A percentile compares a stretch with the other conserved stretches of the same genome.
phyloP scores from a whole-genome alignment of 2,329 filamentous ascomycete species.

The Metarhizium album region DNA sequence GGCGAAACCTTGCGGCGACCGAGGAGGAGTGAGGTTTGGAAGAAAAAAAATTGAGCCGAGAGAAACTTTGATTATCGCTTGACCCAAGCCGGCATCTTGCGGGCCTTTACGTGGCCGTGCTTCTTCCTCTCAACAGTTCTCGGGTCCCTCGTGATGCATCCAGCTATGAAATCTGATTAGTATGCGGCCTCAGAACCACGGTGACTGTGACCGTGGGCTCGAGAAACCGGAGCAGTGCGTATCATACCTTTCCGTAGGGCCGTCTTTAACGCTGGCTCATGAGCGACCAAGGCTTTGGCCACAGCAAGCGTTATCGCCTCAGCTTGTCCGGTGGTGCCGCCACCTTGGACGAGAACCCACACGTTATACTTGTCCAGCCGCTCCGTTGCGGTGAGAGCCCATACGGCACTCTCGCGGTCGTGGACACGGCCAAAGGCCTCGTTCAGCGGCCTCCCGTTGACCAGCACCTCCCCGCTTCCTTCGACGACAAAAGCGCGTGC shows the following conservation, averaged over 20 bases:
- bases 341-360: conserved; percentile 74
- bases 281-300: conserved; percentile 75
- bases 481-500: conserved; percentile 85
- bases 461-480: conserved; percentile 76
- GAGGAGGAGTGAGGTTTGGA: not conserved
- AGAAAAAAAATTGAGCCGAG: too few species aligned
- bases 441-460: conserved; percentile 81
- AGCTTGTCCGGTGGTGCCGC: conserved; percentile 88
- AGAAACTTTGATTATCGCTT: conserved; percentile 49
- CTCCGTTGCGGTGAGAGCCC: conserved; percentile 74
- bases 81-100: conserved; percentile 98
- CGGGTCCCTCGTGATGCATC: conserved; percentile 81
- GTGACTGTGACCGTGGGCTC: not conserved
- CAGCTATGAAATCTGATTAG: conserved; percentile 47
- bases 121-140: conserved; percentile 98
- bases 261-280: conserved; percentile 87
- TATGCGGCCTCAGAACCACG: not conserved
- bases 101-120: conserved; percentile 86
- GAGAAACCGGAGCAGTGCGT: not conserved
- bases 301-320: conserved; percentile 88
- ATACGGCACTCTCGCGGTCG: conserved; percentile 87
- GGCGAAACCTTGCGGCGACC: not conserved
- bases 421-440: conserved; percentile 80
- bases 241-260: conserved; percentile 78
- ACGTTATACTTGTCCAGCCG: conserved; percentile 95